Conservation (phyloP, 352 stramenopile species). For the Phytophthora melonis region DNA sequence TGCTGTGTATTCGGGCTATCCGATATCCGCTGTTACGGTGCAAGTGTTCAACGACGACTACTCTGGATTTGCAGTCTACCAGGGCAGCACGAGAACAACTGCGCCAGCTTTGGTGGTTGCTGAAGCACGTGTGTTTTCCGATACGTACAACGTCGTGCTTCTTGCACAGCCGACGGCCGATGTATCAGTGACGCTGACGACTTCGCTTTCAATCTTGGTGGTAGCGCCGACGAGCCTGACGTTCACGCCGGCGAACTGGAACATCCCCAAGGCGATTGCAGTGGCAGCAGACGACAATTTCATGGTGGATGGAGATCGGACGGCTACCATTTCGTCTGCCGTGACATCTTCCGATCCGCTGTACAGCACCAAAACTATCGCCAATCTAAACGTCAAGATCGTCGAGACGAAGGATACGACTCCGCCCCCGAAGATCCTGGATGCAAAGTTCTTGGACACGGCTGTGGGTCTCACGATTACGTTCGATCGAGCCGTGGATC, state of each 20-base stretch:
- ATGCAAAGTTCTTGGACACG: slow-evolving; percentile 63
- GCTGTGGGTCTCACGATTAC: slow-evolving; percentile 50
- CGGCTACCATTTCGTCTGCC: slow-evolving; percentile 36
- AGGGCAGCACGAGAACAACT: slow-evolving; percentile 44
- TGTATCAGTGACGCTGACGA: slow-evolving; percentile 42
- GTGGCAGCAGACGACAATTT: slow-evolving; percentile 63
- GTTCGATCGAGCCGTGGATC: slow-evolving; percentile 63
- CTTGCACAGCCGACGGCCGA: slow-evolving; percentile 52
- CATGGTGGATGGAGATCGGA: slow-evolving; percentile 53
- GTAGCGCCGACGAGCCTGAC: slow-evolving; percentile 43
- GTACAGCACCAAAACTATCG: slow-evolving; percentile 43
- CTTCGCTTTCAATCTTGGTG: slow-evolving; percentile 50
- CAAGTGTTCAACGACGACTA: slow-evolving; percentile 65
- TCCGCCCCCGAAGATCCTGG: slow-evolving; percentile 60
- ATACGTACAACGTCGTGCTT: slow-evolving; percentile 61
- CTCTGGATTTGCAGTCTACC: slow-evolving; percentile 56
- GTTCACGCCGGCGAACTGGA: slow-evolving; percentile 61
- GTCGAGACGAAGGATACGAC: slow-evolving; percentile 71
- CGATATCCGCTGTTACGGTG: slow-evolving; percentile 37
- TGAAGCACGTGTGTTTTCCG: slow-evolving; percentile 53
- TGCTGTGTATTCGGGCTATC: slow-evolving; percentile 39
- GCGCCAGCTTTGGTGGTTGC: slow-evolving; percentile 54
- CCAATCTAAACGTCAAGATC: slow-evolving; percentile 53
- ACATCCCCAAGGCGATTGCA: slow-evolving; percentile 48
- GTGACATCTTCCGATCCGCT: slow-evolving; percentile 42